Evolutionary conservation across 345 rosid species (phyloP), one percentile per base, ranked within the genome.

Genomic region (Aegle marmelos): DNA sequence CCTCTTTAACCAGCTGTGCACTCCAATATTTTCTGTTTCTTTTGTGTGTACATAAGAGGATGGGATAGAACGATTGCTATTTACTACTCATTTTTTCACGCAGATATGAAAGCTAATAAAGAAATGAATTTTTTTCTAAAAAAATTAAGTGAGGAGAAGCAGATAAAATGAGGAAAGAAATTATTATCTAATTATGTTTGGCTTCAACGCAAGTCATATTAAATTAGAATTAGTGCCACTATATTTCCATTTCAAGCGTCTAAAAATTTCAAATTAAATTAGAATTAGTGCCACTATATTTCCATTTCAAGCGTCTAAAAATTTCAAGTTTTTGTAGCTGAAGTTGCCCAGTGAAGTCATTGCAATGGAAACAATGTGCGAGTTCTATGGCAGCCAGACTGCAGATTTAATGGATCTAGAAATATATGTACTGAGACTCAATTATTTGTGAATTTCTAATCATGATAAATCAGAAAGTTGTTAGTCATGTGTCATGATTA

Each of bases 1-100:
- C 48, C n/a, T 31, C 9, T 64, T 63, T 48, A 22, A 48, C 70
- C 65, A 60, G 28, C 54, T 24, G 76, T 76, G 24, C 25, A 54
- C 73, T 76, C 79, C 53, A 64, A 31, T 64, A 14, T 28, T 75
- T 65, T 33, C 27, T 8, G 45, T 21, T 65, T 63, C 62, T 75
- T 48, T 7, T 30, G 48, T 64, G 39, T 48, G 28, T 30, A 34
- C 6, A 62, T 58, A 74, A 19, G 11, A 74, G 37, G 41, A 7
- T 2, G 30, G 9, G 66, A 13, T 3, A 16, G n/a, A 22, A 48
- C 21, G 64, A 74, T 17, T 41, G n/a, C 28, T 34, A 31, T 53
- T 74, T 45, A 54, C 50, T 45, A 13, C 50, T 41, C 50, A 10
- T 45, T 45, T 45, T 45, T 36, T 45, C 13, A 45, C 13, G 17